phyloP scores from a whole-genome alignment of 352 stramenopile genomes.

The Phytophthora idaei region DNA sequence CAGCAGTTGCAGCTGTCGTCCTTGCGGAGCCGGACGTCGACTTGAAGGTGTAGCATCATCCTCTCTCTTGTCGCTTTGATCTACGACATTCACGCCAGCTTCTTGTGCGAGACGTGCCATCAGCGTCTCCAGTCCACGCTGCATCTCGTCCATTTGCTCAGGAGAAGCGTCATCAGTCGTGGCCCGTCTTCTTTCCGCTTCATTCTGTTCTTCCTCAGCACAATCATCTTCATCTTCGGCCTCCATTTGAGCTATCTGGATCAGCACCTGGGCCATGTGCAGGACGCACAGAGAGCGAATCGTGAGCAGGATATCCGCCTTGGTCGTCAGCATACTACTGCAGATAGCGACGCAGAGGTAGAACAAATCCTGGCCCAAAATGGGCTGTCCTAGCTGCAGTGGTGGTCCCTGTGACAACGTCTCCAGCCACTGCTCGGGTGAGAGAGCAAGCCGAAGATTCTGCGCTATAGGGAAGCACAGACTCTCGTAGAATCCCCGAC shows the following conservation, averaged over 20 bases:
- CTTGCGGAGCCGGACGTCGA: conserved; percentile 37
- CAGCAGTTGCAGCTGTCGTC: conserved; percentile 61
- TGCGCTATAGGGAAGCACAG: conserved; percentile 56
- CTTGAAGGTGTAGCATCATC: background rate
- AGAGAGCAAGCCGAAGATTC: conserved; percentile 53
- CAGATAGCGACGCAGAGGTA: conserved; percentile 78
- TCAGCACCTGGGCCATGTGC: conserved; percentile 78
- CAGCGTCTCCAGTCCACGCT: conserved; percentile 52
- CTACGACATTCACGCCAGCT: conserved; percentile 47
- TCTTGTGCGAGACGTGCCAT: conserved; percentile 54
- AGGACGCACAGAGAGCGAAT: conserved; percentile 80
- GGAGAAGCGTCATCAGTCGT: conserved; percentile 18
- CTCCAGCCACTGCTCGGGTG: conserved; percentile 55
- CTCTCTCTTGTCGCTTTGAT: conserved; percentile 9
- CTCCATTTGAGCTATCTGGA: conserved; percentile 62
- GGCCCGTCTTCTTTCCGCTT: conserved; percentile 12
- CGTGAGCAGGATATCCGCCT: conserved; percentile 80
- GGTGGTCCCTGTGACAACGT: conserved; percentile 52
- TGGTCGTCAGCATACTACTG: conserved; percentile 77
- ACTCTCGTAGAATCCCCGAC: conserved; percentile 54
- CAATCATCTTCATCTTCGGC: conserved; percentile 68
- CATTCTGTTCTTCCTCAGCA: conserved; percentile 33
- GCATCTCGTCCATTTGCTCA: conserved; percentile 51
- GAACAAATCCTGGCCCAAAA: conserved; percentile 80
- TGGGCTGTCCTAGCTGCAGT: conserved; percentile 58